Evolutionary conservation across 2,329 filamentous ascomycete species (phyloP).

Genomic region (Xylariaceae sp.): DNA sequence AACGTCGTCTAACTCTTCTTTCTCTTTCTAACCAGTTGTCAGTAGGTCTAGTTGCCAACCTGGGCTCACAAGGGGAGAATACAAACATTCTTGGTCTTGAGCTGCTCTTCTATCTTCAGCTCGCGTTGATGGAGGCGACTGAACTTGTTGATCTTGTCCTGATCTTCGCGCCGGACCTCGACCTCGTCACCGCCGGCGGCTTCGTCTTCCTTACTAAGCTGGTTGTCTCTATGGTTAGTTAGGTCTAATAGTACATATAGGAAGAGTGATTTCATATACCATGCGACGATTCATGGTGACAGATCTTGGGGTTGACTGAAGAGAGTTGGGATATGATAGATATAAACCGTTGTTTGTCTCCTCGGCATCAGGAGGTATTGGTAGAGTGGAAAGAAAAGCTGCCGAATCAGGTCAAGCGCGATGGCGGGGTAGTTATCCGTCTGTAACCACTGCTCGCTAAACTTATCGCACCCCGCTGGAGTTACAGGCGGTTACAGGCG

Average conservation of each 20-base stretch:
- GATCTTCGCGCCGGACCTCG: conserved; percentile 92
- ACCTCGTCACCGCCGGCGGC: conserved; percentile 70
- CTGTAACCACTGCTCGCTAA: no score
- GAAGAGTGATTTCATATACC: conserved; percentile 16
- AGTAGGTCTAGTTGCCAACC: conserved; percentile 1
- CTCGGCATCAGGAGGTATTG: no score
- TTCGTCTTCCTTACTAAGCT: conserved; percentile 96
- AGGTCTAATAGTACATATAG: not conserved
- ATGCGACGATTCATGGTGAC: conserved; percentile 34
- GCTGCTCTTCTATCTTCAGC: conserved; percentile 70
- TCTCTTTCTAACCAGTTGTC: conserved; percentile 81
- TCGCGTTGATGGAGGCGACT: conserved; percentile 90
- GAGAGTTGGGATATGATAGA: no score
- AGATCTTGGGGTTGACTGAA: not conserved
- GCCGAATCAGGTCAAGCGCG: no score
- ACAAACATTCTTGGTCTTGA: conserved; percentile 71
- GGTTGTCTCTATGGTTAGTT: conserved; percentile 10
- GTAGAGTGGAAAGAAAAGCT: no score
- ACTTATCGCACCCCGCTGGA: no score
- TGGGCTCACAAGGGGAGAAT: not conserved
- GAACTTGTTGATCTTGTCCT: conserved; percentile 98
- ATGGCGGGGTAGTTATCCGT: no score
- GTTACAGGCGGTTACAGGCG: no score
- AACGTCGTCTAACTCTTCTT: conserved; percentile 94
- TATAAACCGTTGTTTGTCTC: no score